These are phyloP conservation scores for Melampsora americana DNA, from an alignment of 1,284 basidiomycete species.

Conservation along the genomic window DNA sequence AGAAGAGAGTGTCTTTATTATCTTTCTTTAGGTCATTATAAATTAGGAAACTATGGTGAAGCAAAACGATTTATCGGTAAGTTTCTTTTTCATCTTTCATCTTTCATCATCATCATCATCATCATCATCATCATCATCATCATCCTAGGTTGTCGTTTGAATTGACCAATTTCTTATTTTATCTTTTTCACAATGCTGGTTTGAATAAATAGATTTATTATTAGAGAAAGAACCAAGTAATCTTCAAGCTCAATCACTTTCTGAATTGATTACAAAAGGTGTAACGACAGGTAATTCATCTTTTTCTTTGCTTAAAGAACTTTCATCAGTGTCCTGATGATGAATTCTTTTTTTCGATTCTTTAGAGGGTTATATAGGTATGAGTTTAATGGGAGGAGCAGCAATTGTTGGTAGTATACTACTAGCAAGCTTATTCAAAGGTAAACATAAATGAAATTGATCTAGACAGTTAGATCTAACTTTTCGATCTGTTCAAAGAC, in stretches of 20 bases:
- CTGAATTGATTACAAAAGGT: slow-evolving; percentile 77
- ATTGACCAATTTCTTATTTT: not conserved
- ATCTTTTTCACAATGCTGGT: not conserved
- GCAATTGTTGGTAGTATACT: slow-evolving; percentile 80
- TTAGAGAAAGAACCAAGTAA: slow-evolving; percentile 92
- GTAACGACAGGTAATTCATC: slow-evolving; percentile 69
- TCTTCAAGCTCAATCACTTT: slow-evolving; percentile 83
- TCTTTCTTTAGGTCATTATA: slow-evolving; percentile 92
- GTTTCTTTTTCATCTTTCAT: slow-evolving; percentile 51
- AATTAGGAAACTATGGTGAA: slow-evolving; percentile 92
- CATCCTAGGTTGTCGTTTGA: not conserved
- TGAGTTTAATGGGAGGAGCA: slow-evolving; percentile 86
- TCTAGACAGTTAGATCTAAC: too few relatives aligned
- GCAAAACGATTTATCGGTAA: slow-evolving; percentile 87
- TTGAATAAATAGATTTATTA: slow-evolving; percentile 65
- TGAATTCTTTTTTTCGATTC: not conserved
- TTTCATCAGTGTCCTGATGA: not conserved
- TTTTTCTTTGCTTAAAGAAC: slow-evolving; percentile 6
- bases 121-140: not conserved
- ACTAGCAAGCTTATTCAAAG: slow-evolving; percentile 65
- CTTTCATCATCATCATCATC: not conserved
- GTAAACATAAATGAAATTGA: slow-evolving; percentile 7
- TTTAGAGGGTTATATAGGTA: slow-evolving; percentile 84
- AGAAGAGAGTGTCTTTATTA: slow-evolving; percentile 96
- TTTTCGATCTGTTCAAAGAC: too few relatives aligned